Conservation (phyloP, 345 rosid genomes). For the Dovyalis caffra region DNA sequence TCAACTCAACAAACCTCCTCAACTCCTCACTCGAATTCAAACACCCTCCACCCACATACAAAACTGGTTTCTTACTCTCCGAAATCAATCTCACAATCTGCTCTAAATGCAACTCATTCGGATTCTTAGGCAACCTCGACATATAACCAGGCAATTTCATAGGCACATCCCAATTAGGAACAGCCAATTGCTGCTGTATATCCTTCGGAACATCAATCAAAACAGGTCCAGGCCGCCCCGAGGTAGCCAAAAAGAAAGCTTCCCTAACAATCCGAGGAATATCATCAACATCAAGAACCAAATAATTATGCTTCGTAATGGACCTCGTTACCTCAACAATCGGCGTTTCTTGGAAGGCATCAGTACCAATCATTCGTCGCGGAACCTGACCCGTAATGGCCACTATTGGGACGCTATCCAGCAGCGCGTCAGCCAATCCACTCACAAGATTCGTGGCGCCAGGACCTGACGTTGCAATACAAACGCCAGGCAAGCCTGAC, state of each 20-base stretch:
- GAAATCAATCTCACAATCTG: conserved; percentile 80
- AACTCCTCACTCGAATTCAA: conserved; percentile 85
- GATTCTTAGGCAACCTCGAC: conserved; percentile 76
- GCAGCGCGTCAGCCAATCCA: conserved; percentile 84
- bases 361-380: conserved; percentile 89
- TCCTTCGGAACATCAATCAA: conserved; percentile 92
- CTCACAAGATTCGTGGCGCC: conserved; percentile 91
- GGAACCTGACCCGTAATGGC: conserved; percentile 95
- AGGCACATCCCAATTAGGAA: conserved; percentile 69
- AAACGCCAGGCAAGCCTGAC: conserved; percentile 80
- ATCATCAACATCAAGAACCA: conserved; percentile 83
- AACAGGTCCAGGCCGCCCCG: conserved; percentile 93
- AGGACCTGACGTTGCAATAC: conserved; percentile 95
- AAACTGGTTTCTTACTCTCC: conserved; percentile 78
- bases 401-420: conserved; percentile 86
- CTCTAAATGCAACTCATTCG: conserved; percentile 50
- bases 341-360: conserved; percentile 93
- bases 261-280: conserved; percentile 78
- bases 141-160: conserved; percentile 67
- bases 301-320: conserved; percentile 87
- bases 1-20: conserved; percentile 74
- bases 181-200: conserved; percentile 82
- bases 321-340: conserved; percentile 91
- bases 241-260: conserved; percentile 82
- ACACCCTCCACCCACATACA: conserved; percentile 99